These are phyloP conservation scores for Cymbidium sinense DNA, from an alignment of 106 monocot genomes.

Conservation along the genomic window DNA sequence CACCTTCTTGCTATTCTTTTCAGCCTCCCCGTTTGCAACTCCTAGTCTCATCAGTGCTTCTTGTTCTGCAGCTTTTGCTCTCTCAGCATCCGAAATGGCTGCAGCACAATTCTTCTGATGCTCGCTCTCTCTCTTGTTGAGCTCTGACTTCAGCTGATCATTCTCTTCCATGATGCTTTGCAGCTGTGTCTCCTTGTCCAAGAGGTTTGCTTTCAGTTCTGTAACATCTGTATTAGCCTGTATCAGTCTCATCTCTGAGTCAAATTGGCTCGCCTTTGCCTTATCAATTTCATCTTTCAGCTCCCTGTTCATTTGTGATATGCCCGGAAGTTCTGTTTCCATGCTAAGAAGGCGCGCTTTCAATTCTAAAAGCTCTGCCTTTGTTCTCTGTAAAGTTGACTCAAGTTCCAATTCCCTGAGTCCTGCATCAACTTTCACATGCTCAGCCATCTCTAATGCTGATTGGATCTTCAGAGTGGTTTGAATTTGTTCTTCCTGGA, in stretches of 20 bases:
- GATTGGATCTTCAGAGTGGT: slow-evolving; percentile 35
- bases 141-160: slow-evolving; percentile 41
- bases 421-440: slow-evolving; percentile 24
- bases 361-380: slow-evolving; percentile 21
- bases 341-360: slow-evolving; percentile 17
- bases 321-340: slow-evolving; percentile 13
- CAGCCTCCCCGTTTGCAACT: slow-evolving; percentile 44
- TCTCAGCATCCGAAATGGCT: slow-evolving; percentile 38
- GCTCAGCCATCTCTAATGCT: slow-evolving; percentile 33
- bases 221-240: slow-evolving; percentile 23
- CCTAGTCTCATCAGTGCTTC: slow-evolving; percentile 50
- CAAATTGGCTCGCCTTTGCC: slow-evolving; percentile 1
- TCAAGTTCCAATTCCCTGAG: slow-evolving; percentile 14
- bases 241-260: slow-evolving; percentile 21
- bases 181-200: slow-evolving; percentile 70
- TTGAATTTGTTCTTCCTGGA: slow-evolving; percentile 45
- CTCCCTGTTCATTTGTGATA: slow-evolving; percentile 14
- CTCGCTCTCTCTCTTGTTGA: slow-evolving; percentile 35
- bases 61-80: slow-evolving; percentile 58
- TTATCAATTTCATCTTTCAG: slow-evolving; percentile 19
- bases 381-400: slow-evolving; percentile 20
- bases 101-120: slow-evolving; percentile 25
- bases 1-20: slow-evolving; percentile 35
- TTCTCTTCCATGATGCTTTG: slow-evolving; percentile 59
- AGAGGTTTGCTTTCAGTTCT: slow-evolving; percentile 51